phyloP scores from a whole-genome alignment of 2,329 filamentous ascomycete genomes.

The Didymella keratinophila region DNA sequence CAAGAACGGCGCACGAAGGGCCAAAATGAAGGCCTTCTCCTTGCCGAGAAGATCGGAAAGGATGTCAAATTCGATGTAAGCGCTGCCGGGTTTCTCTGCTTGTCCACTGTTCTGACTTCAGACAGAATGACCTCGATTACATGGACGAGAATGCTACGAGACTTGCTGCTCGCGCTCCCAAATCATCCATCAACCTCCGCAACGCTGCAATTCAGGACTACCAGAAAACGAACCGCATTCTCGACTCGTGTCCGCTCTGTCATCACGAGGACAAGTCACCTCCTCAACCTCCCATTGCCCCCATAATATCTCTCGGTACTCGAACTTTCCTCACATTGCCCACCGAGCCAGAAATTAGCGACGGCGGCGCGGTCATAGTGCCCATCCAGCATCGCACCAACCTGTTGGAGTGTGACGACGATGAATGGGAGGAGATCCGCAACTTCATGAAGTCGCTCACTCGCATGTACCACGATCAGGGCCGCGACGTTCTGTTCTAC shows the following conservation, averaged over 20 bases:
- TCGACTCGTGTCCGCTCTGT: conserved; percentile 89
- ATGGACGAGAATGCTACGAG: conserved; percentile 96
- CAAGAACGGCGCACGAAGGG: conserved; percentile 88
- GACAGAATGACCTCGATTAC: conserved; percentile 84
- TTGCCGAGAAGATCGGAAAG: conserved; percentile 93
- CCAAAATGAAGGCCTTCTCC: conserved; percentile 77
- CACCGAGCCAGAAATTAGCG: conserved; percentile 85
- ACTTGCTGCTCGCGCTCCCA: conserved; percentile 85
- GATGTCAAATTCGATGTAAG: conserved; percentile 82
- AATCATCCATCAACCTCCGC: conserved; percentile 85
- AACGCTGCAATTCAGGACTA: conserved; percentile 88
- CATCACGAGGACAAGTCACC: conserved; percentile 84
- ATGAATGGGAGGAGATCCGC: conserved; percentile 98
- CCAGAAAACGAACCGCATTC: conserved; percentile 84
- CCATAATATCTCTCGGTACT: conserved; percentile 84
- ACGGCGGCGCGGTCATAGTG: conserved; percentile 86
- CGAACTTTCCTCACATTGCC: conserved; percentile 87
- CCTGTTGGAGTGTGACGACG: conserved; percentile 96
- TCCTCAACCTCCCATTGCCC: conserved; percentile 74
- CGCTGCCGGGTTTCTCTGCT: conserved; percentile 6
- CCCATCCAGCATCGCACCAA: conserved; percentile 88
- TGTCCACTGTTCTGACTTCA: conserved; percentile 21
- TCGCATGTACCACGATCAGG: conserved; percentile 92
- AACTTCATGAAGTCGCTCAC: conserved; percentile 99
- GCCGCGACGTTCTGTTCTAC: conserved; percentile 93